Base-by-base conservation (phyloP, 176 grass and related monocot species). In the Panicum miliaceum region DNA sequence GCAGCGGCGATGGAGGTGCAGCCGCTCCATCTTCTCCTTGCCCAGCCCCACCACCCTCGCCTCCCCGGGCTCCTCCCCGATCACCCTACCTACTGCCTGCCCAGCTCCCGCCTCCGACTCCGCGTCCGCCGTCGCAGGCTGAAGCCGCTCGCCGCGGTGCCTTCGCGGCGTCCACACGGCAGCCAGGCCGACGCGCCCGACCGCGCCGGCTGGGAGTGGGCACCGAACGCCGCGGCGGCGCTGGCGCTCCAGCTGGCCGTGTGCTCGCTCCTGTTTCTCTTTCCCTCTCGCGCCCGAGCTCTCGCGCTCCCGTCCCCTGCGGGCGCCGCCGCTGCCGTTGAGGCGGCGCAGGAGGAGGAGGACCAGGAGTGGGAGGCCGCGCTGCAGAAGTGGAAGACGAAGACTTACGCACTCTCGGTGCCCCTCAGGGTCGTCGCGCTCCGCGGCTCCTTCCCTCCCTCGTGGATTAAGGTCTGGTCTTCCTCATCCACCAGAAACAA, bases 381-480 rank as follows among this genome's bases (percentile, higher is more conserved):
- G 83, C 82, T 98, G 81, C 87, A 87, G 62, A 85, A 87, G 73
- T 95, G 84, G 86, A 98, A 98, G 80, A 84, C 85, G 63, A 98
- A 95, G 87, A 93, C 84, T 20, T 95, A 95, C 79, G 67, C 84
- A 6, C 80, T 98, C 73, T 95, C 96, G 47, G 91, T 95, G 73
- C 93, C 96, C 67, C 84, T 98, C 36, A 87, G 89, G 19, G 85
- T 98, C 45, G 89, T 98, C 54, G 87, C 89, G 29, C 93, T 98
- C 60, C 93, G 88, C 51, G 93, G 93, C 37, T 98, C 96, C 67
- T 86, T 90, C 67, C 96, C 96, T 73, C 87, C 96, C 26, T 53
- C 96, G 45, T 98, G 96, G 93, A 93, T 95, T 36, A 98, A 98
- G 91, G 96, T 98, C 25, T 41, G 59, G 15, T 57, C 23, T 46